Percentiles rank a stretch among this genome's conserved stretches.
Evolutionary conservation across 768 basidiomycete species (phyloP).

Genomic region (Suillus paluster): DNA sequence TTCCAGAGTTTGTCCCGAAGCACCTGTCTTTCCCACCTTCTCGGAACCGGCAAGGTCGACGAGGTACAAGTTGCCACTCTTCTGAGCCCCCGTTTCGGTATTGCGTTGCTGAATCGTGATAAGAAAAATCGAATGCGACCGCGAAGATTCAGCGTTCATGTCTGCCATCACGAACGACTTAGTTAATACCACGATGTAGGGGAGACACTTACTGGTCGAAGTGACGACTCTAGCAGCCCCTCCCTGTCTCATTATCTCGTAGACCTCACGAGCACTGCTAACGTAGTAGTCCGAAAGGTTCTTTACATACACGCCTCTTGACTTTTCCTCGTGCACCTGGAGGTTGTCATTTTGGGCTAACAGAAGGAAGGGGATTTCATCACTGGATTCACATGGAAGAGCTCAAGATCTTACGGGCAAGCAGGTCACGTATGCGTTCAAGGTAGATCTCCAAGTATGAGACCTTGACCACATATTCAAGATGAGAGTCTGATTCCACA

Average conservation of each 20-base stretch:
- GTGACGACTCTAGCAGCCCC: slow-evolving; percentile 90
- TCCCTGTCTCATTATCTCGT: slow-evolving; percentile 98
- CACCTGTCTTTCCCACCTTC: slow-evolving; percentile 99
- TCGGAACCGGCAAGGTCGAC: slow-evolving; percentile 99
- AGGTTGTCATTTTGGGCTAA: slow-evolving; percentile 96
- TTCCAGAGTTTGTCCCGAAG: slow-evolving; percentile 97
- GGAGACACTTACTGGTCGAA: slow-evolving; percentile 78
- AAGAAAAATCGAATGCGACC: slow-evolving; percentile 98
- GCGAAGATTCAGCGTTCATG: slow-evolving; percentile 99
- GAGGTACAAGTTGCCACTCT: slow-evolving; percentile 95
- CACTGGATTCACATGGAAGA: not conserved
- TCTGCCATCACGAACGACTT: slow-evolving; percentile 50
- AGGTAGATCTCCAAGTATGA: slow-evolving; percentile 99
- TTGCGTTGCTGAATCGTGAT: slow-evolving; percentile 97
- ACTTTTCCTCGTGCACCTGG: slow-evolving; percentile 98
- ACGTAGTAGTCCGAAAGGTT: slow-evolving; percentile 98
- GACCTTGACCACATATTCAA: slow-evolving; percentile 99
- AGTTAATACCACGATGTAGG: slow-evolving; percentile 7
- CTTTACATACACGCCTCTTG: slow-evolving; percentile 97
- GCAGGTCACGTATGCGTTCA: slow-evolving; percentile 92
- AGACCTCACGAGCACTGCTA: slow-evolving; percentile 92
- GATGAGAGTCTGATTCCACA: slow-evolving; percentile 89
- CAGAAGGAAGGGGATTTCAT: slow-evolving; percentile 9
- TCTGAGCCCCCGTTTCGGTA: slow-evolving; percentile 93
- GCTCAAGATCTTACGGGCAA: slow-evolving; percentile 75